Evolutionary conservation across 2,329 filamentous ascomycete species (phyloP).

Genomic region (Diatrype stigma): DNA sequence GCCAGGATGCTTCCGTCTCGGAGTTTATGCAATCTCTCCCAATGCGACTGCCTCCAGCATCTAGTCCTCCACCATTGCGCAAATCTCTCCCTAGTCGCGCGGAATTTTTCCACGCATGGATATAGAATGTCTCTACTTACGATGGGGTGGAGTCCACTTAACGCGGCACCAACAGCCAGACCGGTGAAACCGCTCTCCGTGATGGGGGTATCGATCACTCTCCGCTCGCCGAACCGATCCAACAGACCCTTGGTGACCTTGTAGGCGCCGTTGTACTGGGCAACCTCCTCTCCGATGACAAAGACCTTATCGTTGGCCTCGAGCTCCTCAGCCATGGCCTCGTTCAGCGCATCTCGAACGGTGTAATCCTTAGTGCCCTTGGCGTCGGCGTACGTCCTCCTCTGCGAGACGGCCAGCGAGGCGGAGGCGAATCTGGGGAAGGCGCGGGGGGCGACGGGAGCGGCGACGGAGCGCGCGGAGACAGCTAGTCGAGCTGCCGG

Average conservation of each 20-base stretch:
- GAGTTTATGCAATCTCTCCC: background rate
- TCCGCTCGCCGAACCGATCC: slow-evolving; percentile 94
- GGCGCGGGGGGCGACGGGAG: slow-evolving; percentile 30
- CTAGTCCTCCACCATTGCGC: background rate
- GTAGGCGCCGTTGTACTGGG: slow-evolving; percentile 99
- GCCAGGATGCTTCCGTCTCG: background rate
- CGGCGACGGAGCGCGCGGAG: slow-evolving; percentile 33
- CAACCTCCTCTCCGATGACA: slow-evolving; percentile 94
- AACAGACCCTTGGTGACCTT: slow-evolving; percentile 98
- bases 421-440: slow-evolving; percentile 31
- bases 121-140: slow-evolving; percentile 52
- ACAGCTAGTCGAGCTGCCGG: slow-evolving; percentile 46
- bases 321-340: slow-evolving; percentile 96
- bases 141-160: slow-evolving; percentile 90
- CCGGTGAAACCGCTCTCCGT: slow-evolving; percentile 95
- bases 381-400: slow-evolving; percentile 52
- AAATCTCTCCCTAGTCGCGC: background rate
- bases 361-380: slow-evolving; percentile 79
- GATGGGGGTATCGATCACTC: slow-evolving; percentile 97
- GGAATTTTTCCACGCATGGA: background rate
- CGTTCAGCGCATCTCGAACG: slow-evolving; percentile 94
- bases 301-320: slow-evolving; percentile 94
- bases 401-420: slow-evolving; percentile 38
- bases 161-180: slow-evolving; percentile 88
- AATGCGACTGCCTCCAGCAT: background rate